Percentiles rank a stretch among this genome's conserved stretches.
These are phyloP conservation scores for Apiotrichum mycotoxinovorans DNA, from an alignment of 1,284 basidiomycete species.

Conservation along the genomic window DNA sequence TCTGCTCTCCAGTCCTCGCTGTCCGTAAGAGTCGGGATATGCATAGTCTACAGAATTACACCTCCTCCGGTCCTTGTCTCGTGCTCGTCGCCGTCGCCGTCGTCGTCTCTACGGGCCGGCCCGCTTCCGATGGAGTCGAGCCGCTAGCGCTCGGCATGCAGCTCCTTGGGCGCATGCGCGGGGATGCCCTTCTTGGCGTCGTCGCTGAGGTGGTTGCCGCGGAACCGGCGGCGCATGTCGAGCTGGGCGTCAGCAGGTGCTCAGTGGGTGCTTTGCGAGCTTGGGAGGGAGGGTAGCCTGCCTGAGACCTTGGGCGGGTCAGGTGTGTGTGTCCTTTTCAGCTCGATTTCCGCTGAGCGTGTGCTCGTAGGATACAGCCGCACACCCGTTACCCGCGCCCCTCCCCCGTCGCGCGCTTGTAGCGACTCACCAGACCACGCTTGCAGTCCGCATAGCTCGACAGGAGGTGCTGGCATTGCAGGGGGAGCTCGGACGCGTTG, in stretches of 20 bases:
- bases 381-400: too few relatives aligned
- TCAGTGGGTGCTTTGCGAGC: too few relatives aligned
- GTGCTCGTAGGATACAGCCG: too few relatives aligned
- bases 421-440: conserved; percentile 46
- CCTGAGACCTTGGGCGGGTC: too few relatives aligned
- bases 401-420: too few relatives aligned
- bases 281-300: too few relatives aligned
- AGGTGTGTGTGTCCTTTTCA: too few relatives aligned
- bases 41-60: conserved; percentile 2
- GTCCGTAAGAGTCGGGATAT: conserved; percentile 9
- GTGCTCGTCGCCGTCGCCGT: background rate
- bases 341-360: too few relatives aligned
- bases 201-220: conserved; percentile 44
- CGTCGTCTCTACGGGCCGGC: background rate
- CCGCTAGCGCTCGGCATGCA: background rate
- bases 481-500: conserved; percentile 35
- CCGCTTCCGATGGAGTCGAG: too few relatives aligned
- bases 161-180: background rate
- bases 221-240: conserved; percentile 48
- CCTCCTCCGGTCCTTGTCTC: background rate
- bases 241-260: conserved; percentile 29
- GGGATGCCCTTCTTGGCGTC: conserved; percentile 18
- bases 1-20: too few relatives aligned
- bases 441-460: conserved; percentile 47
- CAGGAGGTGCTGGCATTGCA: conserved; percentile 48